A percentile compares a stretch with the other conserved stretches of the same genome.
Conservation (phyloP, 176 grass and related monocot genomes). For the barley (Hordeum vulgare) region DNA sequence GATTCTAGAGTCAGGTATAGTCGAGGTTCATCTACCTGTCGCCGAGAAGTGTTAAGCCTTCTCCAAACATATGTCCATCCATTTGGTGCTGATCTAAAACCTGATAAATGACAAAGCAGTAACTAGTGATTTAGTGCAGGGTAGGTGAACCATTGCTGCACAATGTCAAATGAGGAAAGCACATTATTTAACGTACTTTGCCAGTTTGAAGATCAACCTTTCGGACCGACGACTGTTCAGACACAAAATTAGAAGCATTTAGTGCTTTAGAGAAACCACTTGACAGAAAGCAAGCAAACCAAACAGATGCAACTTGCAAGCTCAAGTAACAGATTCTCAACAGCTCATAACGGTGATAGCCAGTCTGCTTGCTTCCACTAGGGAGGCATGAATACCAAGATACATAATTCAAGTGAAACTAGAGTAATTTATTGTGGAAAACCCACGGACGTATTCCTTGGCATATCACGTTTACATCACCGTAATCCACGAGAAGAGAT, state of each 20-base stretch:
- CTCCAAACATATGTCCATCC: slow-evolving; percentile 69
- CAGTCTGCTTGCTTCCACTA: not conserved
- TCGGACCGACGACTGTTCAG: slow-evolving; percentile 69
- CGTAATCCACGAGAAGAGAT: not conserved
- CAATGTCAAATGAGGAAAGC: not conserved
- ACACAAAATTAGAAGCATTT: slow-evolving; percentile 8
- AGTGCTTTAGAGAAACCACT: not conserved
- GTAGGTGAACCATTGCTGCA: not conserved
- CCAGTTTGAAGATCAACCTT: slow-evolving; percentile 46
- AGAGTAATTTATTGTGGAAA: not conserved
- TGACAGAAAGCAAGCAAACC: not conserved
- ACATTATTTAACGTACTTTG: slow-evolving; percentile 6
- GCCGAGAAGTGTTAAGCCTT: slow-evolving; percentile 76
- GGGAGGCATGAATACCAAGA: not conserved
- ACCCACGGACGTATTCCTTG: not conserved
- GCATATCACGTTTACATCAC: not conserved
- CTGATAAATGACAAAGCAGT: slow-evolving; percentile 14
- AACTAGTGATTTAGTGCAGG: not conserved
- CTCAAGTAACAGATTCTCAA: not conserved
- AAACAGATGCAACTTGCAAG: not conserved
- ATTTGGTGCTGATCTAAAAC: slow-evolving; percentile 54
- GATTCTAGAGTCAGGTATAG: not conserved
- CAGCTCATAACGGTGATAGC: too few species aligned
- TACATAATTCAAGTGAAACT: not conserved
- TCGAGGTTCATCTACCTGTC: slow-evolving; percentile 52